phyloP scores from a whole-genome alignment of 176 grass and related monocot species.

The bread wheat (Triticum aestivum) region IWGSC_CS_RefSeq_v2.1 NC_057796.1:351122105-351122604 shows the following conservation, averaged over 20 bases:
- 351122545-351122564: neutral
- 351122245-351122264: slow-evolving; percentile 45
- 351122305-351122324: slow-evolving; percentile 56
- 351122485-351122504: slow-evolving; percentile 59
- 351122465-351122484: slow-evolving; percentile 76
- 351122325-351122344: slow-evolving; percentile 61
- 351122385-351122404: slow-evolving; percentile 59
- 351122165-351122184: neutral
- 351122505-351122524: slow-evolving; percentile 56
- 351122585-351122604: neutral
- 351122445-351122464: slow-evolving; percentile 63
- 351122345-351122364: slow-evolving; percentile 60
- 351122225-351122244: slow-evolving; percentile 34
- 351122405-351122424: slow-evolving; percentile 84
- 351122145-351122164: neutral
- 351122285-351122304: slow-evolving; percentile 60
- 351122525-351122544: slow-evolving; percentile 1
- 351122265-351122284: slow-evolving; percentile 73
- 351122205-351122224: neutral
- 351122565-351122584: neutral
- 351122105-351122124: neutral
- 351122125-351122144: neutral
- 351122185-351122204: neutral
- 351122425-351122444: slow-evolving; percentile 72
- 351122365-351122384: slow-evolving; percentile 55